These are phyloP conservation scores for Leishmania aethiopica DNA, from an alignment of 208 protist species.

Conservation along the genomic window DNA sequence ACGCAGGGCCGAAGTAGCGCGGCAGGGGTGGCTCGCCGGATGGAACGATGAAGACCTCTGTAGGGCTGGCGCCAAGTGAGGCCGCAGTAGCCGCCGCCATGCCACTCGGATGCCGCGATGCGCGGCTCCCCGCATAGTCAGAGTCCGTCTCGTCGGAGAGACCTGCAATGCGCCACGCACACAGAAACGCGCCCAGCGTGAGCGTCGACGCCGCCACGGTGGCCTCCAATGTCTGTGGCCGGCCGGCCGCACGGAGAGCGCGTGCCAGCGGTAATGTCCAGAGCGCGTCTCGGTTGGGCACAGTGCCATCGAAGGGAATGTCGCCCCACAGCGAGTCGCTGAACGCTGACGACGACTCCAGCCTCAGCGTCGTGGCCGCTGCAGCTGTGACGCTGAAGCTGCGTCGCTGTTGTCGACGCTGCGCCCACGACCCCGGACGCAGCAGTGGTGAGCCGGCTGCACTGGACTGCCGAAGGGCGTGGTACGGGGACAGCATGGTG, in stretches of 20 bases:
- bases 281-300: conserved; percentile 16
- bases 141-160: background rate
- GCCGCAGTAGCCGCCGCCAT: background rate
- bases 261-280: conserved; percentile 28
- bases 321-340: conserved; percentile 14
- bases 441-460: background rate
- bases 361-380: background rate
- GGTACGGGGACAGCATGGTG: conserved; percentile 5
- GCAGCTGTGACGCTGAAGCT: background rate
- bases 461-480: conserved; percentile 17
- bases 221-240: conserved; percentile 30
- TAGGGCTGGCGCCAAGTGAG: background rate
- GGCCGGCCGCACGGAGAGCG: conserved; percentile 20
- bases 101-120: background rate
- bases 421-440: background rate
- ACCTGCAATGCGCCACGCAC: conserved; percentile 48
- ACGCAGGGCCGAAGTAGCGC: background rate
- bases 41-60: background rate
- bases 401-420: conserved; percentile 3
- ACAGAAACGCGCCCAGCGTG: conserved; percentile 68
- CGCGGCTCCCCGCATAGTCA: background rate
- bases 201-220: conserved; percentile 55
- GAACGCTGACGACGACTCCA: conserved; percentile 2
- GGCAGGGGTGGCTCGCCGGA: background rate
- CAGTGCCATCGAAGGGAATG: conserved; percentile 3